These are phyloP conservation scores for Tuber melanosporum DNA, from an alignment of 495 filamentous ascomycete genomes.

Conservation along the genomic window DNA sequence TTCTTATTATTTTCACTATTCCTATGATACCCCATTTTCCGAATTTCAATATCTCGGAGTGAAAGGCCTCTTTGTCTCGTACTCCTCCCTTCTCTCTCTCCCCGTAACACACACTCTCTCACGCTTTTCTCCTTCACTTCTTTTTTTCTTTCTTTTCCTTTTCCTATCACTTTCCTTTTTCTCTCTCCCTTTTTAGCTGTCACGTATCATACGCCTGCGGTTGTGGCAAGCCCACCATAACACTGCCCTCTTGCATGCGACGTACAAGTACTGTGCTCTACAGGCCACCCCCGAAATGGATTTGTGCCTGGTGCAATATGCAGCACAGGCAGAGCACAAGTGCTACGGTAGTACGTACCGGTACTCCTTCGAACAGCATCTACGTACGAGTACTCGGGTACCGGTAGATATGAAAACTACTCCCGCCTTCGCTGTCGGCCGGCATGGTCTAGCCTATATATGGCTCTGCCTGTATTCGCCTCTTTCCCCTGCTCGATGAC, in stretches of 20 bases:
- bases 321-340: neutral
- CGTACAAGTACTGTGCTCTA: neutral
- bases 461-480: neutral
- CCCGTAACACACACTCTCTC: too few species aligned
- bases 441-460: neutral
- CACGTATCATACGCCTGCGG: neutral
- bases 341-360: too few species aligned
- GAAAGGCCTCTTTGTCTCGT: neutral
- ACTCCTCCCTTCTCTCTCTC: neutral
- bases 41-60: neutral
- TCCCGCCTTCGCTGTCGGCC: slow-evolving; percentile 21
- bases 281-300: neutral
- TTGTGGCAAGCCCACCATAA: neutral
- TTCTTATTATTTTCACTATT: slow-evolving; percentile 16
- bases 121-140: neutral
- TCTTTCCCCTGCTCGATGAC: slow-evolving; percentile 32
- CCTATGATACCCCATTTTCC: neutral
- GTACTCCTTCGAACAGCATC: too few species aligned
- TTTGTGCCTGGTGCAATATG: neutral
- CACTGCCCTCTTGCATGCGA: neutral
- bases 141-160: slow-evolving; percentile 17
- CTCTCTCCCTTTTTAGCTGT: slow-evolving; percentile 30
- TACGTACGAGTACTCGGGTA: too few species aligned
- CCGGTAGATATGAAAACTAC: slow-evolving; percentile 21
- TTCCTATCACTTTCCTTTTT: slow-evolving; percentile 22